Base-by-base conservation (phyloP, 2,329 filamentous ascomycete genomes). In the Aureobasidium uvarum region DNA sequence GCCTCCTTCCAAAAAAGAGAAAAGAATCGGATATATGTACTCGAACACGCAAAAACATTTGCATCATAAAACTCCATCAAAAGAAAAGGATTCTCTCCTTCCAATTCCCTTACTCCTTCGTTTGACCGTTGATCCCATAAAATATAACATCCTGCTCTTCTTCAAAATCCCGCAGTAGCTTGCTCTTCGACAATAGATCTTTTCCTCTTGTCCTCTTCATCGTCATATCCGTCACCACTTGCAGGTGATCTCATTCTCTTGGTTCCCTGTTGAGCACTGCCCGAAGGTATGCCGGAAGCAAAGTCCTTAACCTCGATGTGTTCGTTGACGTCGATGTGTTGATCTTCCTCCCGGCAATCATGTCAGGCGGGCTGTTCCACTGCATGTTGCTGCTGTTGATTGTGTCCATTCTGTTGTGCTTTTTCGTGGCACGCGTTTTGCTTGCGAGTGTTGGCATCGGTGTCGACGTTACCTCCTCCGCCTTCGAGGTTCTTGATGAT, bases 401-500 rank as follows among this genome's bases (percentile, higher is more conserved):
- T 36, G 33, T 41, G 33, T 11, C 36, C 33, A 6, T 43, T 38
- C 8, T 20, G 31, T 20, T 20, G 28, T n/a, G 11, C 11, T 23
- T 54, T 38, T 54, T 54, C 50, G 3, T 6, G 3, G 31, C 50
- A 54, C 4, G 3, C 25, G 25, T 5, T 16, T 51, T 51, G 25
- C 16, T n/a, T 50, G 46, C 23, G 5, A 13, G 13, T 3, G 46
- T n/a, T 33, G 48, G 25, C n/a, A 2, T 31, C 18, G 25, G 10
- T 2, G 43, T 23, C 23, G 10, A n/a, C 23, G 3, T 51, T 14
- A 6, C 11, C 25, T 28, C 14, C 46, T 31, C 28, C 48, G 16
- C 25, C 16, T 31, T 65, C 62, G 13, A 62, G 39, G 13, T 31
- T 46, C 3, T 46, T 50, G 18, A 70, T 43, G 14, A 71, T 56